Percentiles rank a stretch among this genome's conserved stretches.
Evolutionary conservation across 768 basidiomycete genomes (phyloP).

Genomic region (Boletus rufocinnamomeus): DNA sequence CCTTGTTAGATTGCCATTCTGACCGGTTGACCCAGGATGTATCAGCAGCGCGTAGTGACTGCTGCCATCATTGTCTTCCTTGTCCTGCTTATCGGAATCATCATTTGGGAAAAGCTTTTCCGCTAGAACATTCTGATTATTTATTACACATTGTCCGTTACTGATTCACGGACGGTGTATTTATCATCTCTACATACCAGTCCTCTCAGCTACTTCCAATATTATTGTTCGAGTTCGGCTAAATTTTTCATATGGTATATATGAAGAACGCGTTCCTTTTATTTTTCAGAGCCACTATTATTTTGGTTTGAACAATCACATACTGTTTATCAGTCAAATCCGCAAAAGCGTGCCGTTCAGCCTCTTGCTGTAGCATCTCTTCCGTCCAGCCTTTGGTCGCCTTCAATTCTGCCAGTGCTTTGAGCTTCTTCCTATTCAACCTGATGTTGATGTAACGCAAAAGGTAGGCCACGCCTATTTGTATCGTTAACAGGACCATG

Average conservation of each 20-base stretch:
- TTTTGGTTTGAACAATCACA: constrained; percentile 5
- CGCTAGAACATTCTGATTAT: constrained; percentile 33
- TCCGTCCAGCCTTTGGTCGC: constrained; percentile 25
- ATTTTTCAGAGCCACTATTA: background rate
- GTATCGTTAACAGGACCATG: constrained; percentile 29
- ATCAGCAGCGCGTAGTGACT: constrained; percentile 91
- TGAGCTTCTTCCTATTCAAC: constrained; percentile 24
- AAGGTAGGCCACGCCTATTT: constrained; percentile 25
- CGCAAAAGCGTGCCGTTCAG: constrained; percentile 30
- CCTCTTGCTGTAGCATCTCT: constrained; percentile 25
- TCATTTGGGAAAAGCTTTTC: constrained; percentile 77
- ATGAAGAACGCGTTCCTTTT: constrained; percentile 38
- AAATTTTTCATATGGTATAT: constrained; percentile 31
- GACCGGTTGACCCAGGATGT: constrained; percentile 69
- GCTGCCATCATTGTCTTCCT: constrained; percentile 84
- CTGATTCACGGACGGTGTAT: constrained; percentile 25
- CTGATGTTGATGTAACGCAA: constrained; percentile 24
- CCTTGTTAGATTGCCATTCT: constrained; percentile 13
- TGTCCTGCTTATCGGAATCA: constrained; percentile 76
- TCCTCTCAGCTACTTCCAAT: background rate
- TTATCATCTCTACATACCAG: constrained; percentile 29
- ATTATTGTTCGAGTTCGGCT: background rate
- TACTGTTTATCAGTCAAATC: constrained; percentile 33
- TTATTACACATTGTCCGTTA: constrained; percentile 20
- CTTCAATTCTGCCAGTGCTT: constrained; percentile 18